Conservation (phyloP, 352 stramenopile species). For the Pythium rhizo-oryzae region DNA sequence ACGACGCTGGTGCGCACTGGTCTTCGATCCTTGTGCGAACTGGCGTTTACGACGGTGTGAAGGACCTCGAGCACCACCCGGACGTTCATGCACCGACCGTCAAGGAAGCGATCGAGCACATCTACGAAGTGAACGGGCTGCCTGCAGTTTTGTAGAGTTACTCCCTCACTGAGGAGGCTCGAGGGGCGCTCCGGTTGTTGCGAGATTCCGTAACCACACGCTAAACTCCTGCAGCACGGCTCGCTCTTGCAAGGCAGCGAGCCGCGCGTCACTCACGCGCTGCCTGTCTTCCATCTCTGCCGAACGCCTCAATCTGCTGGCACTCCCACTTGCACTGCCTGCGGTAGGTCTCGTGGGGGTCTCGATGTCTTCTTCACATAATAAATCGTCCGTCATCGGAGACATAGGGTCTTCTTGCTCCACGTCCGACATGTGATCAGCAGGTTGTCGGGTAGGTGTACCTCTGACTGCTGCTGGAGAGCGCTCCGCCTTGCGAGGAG, state of each 20-base stretch:
- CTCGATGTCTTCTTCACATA: conserved; percentile 73
- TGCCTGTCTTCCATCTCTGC: conserved; percentile 6
- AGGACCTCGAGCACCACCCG: conserved; percentile 58
- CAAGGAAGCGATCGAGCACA: conserved; percentile 73
- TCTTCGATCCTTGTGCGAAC: conserved; percentile 89
- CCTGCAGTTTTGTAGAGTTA: conserved; percentile 17
- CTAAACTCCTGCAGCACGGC: conserved; percentile 82
- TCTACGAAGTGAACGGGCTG: conserved; percentile 67
- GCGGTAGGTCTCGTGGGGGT: conserved; percentile 24
- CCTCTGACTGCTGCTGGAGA: conserved; percentile 3
- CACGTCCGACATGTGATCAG: background rate
- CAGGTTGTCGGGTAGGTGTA: background rate
- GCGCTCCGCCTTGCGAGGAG: conserved; percentile 13
- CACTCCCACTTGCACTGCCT: conserved; percentile 3
- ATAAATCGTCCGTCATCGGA: conserved; percentile 47
- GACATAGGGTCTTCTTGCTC: conserved; percentile 28
- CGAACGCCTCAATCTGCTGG: background rate
- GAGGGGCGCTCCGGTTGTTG: conserved; percentile 3
- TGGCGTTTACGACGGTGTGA: conserved; percentile 75
- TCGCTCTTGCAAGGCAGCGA: conserved; percentile 63
- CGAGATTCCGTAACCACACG: conserved; percentile 72
- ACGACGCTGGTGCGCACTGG: conserved; percentile 82
- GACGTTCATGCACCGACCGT: conserved; percentile 68
- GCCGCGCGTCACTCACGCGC: conserved; percentile 1
- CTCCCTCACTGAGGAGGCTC: conserved; percentile 6